Conservation (phyloP, 768 basidiomycete genomes). For the Suillus luteus region DNA sequence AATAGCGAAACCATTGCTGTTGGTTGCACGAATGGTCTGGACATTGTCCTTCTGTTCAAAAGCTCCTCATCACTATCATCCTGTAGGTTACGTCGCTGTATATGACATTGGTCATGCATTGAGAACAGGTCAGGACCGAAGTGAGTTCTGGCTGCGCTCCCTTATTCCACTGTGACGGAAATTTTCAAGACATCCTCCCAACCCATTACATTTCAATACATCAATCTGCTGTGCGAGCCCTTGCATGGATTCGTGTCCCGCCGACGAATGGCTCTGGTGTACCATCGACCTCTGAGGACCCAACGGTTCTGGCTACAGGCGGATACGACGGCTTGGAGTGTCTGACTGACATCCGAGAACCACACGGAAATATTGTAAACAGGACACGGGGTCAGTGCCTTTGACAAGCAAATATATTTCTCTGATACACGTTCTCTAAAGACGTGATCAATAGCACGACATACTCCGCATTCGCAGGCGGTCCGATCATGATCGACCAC, state of each 20-base stretch:
- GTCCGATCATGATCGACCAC: constrained; percentile 77
- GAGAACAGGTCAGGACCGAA: constrained; percentile 29
- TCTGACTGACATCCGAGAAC: constrained; percentile 76
- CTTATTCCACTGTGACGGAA: background rate
- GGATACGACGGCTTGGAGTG: constrained; percentile 82
- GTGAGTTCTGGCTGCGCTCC: constrained; percentile 27
- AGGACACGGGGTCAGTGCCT: constrained; percentile 66
- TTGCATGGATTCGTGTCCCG: constrained; percentile 77
- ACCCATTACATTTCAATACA: constrained; percentile 75
- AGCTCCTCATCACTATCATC: constrained; percentile 13
- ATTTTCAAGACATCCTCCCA: constrained; percentile 49
- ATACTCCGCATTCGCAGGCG: constrained; percentile 68
- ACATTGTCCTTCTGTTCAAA: background rate
- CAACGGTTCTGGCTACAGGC: constrained; percentile 72
- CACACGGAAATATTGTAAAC: constrained; percentile 66
- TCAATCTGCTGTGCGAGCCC: constrained; percentile 75
- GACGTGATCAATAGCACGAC: constrained; percentile 71
- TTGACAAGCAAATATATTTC: background rate
- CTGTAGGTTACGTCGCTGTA: constrained; percentile 54
- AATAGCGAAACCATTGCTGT: constrained; percentile 82
- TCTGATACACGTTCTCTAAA: constrained; percentile 28
- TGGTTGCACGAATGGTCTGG: constrained; percentile 79
- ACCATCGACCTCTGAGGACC: constrained; percentile 52
- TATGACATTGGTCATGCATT: constrained; percentile 54
- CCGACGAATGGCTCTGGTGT: constrained; percentile 49